These are phyloP conservation scores for Rhizophagus clarus DNA, from an alignment of 192 early-diverging fungal species.

Conservation along the genomic window DNA sequence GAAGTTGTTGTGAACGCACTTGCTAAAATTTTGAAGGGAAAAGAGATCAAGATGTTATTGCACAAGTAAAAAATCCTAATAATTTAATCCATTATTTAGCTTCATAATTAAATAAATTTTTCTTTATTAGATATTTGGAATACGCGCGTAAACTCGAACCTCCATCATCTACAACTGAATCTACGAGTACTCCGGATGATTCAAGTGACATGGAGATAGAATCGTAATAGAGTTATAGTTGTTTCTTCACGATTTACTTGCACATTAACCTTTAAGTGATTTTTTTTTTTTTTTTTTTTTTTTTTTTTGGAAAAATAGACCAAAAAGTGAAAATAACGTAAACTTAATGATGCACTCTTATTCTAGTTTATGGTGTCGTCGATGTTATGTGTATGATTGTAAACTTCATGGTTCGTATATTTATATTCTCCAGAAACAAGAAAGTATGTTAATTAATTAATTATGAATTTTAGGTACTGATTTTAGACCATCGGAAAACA, in stretches of 20 bases:
- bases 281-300: not conserved
- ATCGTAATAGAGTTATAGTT: not conserved
- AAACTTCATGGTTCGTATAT: slow-evolving; percentile 28
- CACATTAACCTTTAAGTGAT: not conserved
- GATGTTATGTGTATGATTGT: slow-evolving; percentile 32
- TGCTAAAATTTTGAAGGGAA: slow-evolving; percentile 6
- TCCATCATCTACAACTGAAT: not conserved
- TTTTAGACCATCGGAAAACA: slow-evolving; percentile 10
- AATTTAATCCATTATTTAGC: not conserved
- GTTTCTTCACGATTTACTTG: not conserved
- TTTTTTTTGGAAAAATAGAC: not conserved
- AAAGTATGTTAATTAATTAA: not conserved
- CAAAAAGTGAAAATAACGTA: not conserved
- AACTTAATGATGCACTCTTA: slow-evolving; percentile 15
- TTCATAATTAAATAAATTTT: not conserved
- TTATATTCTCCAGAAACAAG: not conserved
- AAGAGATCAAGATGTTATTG: not conserved
- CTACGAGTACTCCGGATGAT: not conserved
- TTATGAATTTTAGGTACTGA: slow-evolving; percentile 9
- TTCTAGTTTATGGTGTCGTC: slow-evolving; percentile 30
- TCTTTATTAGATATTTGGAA: not conserved
- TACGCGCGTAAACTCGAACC: not conserved
- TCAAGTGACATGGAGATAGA: not conserved
- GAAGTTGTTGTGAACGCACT: not conserved
- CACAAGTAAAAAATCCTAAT: not conserved